Base-by-base conservation (phyloP, 768 basidiomycete species). In the Lactarius hengduanensis region DNA sequence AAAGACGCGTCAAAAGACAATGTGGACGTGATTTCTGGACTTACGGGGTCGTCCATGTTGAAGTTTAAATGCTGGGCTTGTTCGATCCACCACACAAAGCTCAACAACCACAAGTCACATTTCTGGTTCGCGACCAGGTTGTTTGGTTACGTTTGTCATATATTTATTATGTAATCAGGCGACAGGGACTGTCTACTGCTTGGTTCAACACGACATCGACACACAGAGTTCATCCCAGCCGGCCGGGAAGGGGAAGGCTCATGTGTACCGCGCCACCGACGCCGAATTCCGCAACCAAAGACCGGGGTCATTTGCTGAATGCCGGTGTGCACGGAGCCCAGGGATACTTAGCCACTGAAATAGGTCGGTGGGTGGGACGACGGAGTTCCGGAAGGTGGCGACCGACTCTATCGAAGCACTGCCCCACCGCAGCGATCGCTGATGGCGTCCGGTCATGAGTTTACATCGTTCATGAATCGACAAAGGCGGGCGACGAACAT, bases 21-120 rank as follows among this genome's bases (percentile, higher is more conserved):
- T 4, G 15, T 4, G 50, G 30, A 40, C 28, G 57, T 43, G 53
- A 63, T 54, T 34, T 58, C 32, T n/a, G 4, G 20, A 40, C 60
- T 62, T 38, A 68, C 68, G 5, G 22, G 13, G 47, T 67, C 66
- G 18, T 59, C 66, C 66, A 68, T 68, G 40, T 22, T 60, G 64
- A 56, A 47, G 15, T 55, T 41, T 41, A 56, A 58, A 40, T 53
- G 22, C 22, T 53, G 50, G 50, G 15, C 38, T 45, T 28, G 32
- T 18, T 20, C 9, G 40, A 41, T 34, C 53, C 40, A 32, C 56
- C 61, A 66, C 65, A 50, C 43, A 45, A 45, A 9, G 43, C 43
- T 45, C 20, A 50, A 53, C 50, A 26, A 26, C 50, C 22, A 53
- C 43, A 40, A 60, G 34, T 38, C 59, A 60, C 38, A 40, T 45